phyloP scores from a whole-genome alignment of 768 basidiomycete genomes.

The Glaciozyma martinii region DNA sequence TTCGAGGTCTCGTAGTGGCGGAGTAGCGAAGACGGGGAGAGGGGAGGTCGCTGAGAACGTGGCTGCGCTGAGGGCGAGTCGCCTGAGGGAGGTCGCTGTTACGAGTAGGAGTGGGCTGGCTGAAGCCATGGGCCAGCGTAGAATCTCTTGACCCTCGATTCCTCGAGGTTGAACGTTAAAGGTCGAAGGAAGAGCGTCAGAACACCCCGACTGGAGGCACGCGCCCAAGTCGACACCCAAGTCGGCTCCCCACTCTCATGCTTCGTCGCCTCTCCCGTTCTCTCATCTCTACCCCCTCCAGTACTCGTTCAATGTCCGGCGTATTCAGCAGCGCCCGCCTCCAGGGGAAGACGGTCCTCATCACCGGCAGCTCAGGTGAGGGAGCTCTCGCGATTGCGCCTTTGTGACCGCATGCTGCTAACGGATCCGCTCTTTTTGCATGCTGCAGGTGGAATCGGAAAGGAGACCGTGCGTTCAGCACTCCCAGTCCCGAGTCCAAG shows the following conservation, averaged over 20 bases:
- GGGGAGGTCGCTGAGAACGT: constrained; percentile 1
- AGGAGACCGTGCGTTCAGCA: constrained; percentile 12
- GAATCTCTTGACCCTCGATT: too few species aligned
- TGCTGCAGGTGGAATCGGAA: constrained; percentile 24
- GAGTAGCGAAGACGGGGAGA: neutral
- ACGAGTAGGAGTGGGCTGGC: neutral
- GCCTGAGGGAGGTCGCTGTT: neutral
- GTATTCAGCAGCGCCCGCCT: constrained; percentile 21
- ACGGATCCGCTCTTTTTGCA: neutral
- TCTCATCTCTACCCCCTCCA: too few species aligned
- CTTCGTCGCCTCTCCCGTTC: too few species aligned
- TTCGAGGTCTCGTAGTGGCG: neutral
- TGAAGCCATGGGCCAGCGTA: too few species aligned
- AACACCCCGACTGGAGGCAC: too few species aligned
- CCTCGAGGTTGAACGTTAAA: too few species aligned
- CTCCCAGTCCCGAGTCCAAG: too few species aligned
- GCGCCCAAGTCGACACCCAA: too few species aligned
- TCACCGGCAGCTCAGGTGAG: constrained; percentile 1
- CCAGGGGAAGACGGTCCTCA: constrained; percentile 24
- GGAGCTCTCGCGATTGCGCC: neutral
- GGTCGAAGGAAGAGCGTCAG: too few species aligned
- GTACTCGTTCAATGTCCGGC: too few species aligned
- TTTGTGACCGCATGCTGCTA: neutral
- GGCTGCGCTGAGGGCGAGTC: neutral
- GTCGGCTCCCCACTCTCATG: too few species aligned